Evolutionary conservation across 805 yeast species (phyloP).

Genomic region (Debaryomyces castellii): DNA sequence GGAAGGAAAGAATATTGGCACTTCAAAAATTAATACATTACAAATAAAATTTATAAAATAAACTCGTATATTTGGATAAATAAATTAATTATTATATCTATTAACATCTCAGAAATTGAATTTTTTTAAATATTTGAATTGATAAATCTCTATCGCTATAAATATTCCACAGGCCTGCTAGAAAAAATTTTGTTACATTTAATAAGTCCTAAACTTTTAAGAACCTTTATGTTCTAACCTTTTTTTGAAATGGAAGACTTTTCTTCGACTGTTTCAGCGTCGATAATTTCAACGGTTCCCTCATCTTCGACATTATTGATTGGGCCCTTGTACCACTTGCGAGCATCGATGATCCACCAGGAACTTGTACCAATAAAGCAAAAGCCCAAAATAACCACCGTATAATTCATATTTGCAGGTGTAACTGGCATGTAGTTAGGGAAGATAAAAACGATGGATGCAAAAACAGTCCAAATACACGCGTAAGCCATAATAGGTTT

Average conservation of each 20-base stretch:
- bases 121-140: too few relatives aligned
- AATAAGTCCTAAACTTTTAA: neutral
- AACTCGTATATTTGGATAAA: too few relatives aligned
- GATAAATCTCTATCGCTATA: too few relatives aligned
- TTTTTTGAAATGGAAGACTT: neutral
- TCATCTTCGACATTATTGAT: neutral
- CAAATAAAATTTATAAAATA: too few relatives aligned
- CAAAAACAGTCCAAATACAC: conserved; percentile 1
- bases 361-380: neutral
- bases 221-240: too few relatives aligned
- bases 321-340: conserved; percentile 1
- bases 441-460: conserved; percentile 1
- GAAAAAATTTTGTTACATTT: neutral
- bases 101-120: too few relatives aligned
- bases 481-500: conserved; percentile 2
- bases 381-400: neutral
- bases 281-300: neutral
- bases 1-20: neutral
- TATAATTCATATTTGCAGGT: conserved; percentile 1
- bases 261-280: neutral
- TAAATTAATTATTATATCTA: too few relatives aligned
- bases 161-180: neutral
- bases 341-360: conserved; percentile 2
- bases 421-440: conserved; percentile 1
- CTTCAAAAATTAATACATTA: too few relatives aligned